Conservation (phyloP, 2,329 filamentous ascomycete species). For the Aspergillus neoniger region DNA sequence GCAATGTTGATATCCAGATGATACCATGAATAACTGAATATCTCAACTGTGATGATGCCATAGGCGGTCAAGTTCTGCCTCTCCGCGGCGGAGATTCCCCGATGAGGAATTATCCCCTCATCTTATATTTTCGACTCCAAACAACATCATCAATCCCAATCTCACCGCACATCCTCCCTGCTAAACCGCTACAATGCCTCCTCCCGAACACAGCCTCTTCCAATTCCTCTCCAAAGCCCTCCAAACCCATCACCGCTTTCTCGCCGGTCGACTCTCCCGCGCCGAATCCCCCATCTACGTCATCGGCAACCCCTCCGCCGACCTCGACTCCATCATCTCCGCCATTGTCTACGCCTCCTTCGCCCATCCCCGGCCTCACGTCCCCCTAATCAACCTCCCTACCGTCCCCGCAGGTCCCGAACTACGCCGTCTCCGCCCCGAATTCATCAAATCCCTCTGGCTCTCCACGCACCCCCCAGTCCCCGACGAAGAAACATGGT, state of each 20-base stretch:
- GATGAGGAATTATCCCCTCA: not conserved
- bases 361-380: constrained; percentile 47
- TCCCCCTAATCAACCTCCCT: constrained; percentile 62
- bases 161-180: not conserved
- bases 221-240: constrained; percentile 41
- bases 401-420: constrained; percentile 48
- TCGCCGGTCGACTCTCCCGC: constrained; percentile 22
- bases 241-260: constrained; percentile 31
- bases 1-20: too few species aligned
- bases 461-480: constrained; percentile 43
- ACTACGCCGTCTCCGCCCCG: constrained; percentile 56
- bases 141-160: too few species aligned
- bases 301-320: constrained; percentile 50
- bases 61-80: constrained; percentile 11
- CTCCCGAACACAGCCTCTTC: constrained; percentile 26
- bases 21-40: too few species aligned
- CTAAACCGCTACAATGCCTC: constrained; percentile 4
- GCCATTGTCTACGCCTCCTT: constrained; percentile 65
- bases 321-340: constrained; percentile 65
- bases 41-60: too few species aligned
- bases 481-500: constrained; percentile 24
- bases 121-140: too few species aligned
- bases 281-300: constrained; percentile 40
- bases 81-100: not conserved
- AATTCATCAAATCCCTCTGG: constrained; percentile 59